Evolutionary conservation across 768 basidiomycete species (phyloP).

Genomic region (Lactarius tabidus): DNA sequence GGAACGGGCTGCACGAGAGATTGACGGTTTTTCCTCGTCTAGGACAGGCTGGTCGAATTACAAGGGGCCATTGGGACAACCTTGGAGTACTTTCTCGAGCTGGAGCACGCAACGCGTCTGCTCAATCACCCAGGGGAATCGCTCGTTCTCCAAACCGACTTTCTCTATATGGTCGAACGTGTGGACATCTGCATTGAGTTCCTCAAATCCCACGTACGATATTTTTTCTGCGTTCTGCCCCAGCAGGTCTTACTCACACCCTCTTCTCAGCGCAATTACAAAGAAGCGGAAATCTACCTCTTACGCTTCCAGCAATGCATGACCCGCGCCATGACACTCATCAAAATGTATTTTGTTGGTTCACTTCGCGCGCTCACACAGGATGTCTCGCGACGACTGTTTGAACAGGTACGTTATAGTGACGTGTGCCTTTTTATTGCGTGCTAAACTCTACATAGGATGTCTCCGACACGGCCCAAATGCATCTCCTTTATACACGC

Average conservation of each 20-base stretch:
- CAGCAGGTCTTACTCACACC: background rate
- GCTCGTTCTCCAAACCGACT: conserved; percentile 85
- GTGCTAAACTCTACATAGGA: conserved; percentile 41
- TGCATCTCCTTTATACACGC: conserved; percentile 85
- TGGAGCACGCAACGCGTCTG: conserved; percentile 90
- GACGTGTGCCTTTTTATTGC: background rate
- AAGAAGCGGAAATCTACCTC: conserved; percentile 91
- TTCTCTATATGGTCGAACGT: conserved; percentile 93
- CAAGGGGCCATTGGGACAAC: conserved; percentile 80
- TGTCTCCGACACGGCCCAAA: conserved; percentile 73
- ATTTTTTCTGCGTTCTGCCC: background rate
- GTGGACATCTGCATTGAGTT: conserved; percentile 94
- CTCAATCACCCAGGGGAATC: conserved; percentile 92
- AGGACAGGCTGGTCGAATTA: conserved; percentile 74
- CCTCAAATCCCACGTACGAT: conserved; percentile 75
- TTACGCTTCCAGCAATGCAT: conserved; percentile 97
- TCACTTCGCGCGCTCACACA: conserved; percentile 72
- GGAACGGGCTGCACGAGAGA: background rate
- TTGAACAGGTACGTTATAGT: conserved; percentile 55
- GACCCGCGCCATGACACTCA: conserved; percentile 95
- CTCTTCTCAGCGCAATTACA: conserved; percentile 69
- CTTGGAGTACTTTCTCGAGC: conserved; percentile 90
- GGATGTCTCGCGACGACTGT: conserved; percentile 71
- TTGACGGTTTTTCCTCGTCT: conserved; percentile 7
- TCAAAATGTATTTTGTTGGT: conserved; percentile 94